Evolutionary conservation across 1,139 yeast genomes (phyloP).

Genomic region (Yamadazyma oceani): DNA sequence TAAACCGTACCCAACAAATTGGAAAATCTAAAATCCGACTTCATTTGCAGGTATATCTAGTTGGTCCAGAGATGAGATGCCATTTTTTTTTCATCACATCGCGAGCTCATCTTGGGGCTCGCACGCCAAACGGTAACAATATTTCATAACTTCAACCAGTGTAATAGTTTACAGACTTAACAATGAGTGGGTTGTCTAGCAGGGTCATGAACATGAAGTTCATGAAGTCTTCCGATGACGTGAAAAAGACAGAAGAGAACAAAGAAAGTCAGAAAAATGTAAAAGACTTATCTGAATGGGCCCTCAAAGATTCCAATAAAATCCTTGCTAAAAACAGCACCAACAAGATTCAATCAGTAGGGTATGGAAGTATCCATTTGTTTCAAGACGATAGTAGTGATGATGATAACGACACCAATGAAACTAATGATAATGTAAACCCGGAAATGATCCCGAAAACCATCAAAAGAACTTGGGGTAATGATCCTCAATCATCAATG

Average conservation of each 20-base stretch:
- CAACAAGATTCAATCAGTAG: slow-evolving; percentile 36
- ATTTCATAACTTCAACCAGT: neutral
- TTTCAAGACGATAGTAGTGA: slow-evolving; percentile 17
- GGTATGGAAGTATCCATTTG: slow-evolving; percentile 46
- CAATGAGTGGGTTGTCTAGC: slow-evolving; percentile 53
- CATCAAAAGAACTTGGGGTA: slow-evolving; percentile 29
- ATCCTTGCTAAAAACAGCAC: slow-evolving; percentile 21
- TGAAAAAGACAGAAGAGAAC: slow-evolving; percentile 26
- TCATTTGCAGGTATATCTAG: slow-evolving; percentile 25
- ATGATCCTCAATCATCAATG: neutral
- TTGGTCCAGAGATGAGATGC: slow-evolving; percentile 10
- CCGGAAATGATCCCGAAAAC: slow-evolving; percentile 19
- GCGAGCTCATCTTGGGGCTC: slow-evolving; percentile 3
- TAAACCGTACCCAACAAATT: slow-evolving; percentile 94
- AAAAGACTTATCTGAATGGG: slow-evolving; percentile 65
- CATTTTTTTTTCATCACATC: slow-evolving; percentile 4
- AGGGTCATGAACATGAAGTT: slow-evolving; percentile 74
- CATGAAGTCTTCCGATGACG: slow-evolving; percentile 32
- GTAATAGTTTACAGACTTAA: slow-evolving; percentile 1
- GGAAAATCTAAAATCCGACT: slow-evolving; percentile 61
- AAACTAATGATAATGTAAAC: slow-evolving; percentile 4
- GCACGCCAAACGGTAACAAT: slow-evolving; percentile 1
- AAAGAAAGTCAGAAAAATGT: slow-evolving; percentile 39
- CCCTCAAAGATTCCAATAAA: slow-evolving; percentile 34
- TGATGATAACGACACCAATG: slow-evolving; percentile 11